Evolutionary conservation across 2,329 filamentous ascomycete genomes (phyloP).

Genomic region (Fusarium neocosmosporiellum): DNA sequence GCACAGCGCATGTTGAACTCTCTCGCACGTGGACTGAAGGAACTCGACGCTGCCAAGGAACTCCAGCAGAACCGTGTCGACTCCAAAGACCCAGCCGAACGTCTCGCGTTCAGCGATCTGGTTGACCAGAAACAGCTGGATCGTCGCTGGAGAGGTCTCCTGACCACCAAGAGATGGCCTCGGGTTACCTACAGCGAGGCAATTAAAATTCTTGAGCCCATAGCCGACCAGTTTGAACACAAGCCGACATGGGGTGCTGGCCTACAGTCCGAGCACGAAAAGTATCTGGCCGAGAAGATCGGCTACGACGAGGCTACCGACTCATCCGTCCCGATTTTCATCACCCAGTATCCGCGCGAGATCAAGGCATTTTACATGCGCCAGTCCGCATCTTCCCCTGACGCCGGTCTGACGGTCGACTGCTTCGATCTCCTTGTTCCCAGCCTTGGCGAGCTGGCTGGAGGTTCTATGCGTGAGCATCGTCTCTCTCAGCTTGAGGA

Average conservation of each 20-base stretch:
- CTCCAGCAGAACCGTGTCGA: slow-evolving; percentile 52
- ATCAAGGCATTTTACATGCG: slow-evolving; percentile 89
- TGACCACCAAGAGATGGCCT: slow-evolving; percentile 70
- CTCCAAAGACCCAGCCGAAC: slow-evolving; percentile 54
- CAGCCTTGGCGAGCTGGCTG: slow-evolving; percentile 86
- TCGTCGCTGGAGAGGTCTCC: slow-evolving; percentile 78
- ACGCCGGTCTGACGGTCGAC: slow-evolving; percentile 71
- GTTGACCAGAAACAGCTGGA: slow-evolving; percentile 62
- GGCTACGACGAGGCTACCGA: slow-evolving; percentile 61
- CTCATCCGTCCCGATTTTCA: slow-evolving; percentile 78
- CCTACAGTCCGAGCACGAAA: slow-evolving; percentile 93
- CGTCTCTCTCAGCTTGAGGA: slow-evolving; percentile 73
- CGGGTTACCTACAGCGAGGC: slow-evolving; percentile 86
- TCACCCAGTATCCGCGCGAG: slow-evolving; percentile 89
- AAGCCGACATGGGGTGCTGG: slow-evolving; percentile 77
- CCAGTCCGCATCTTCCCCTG: slow-evolving; percentile 46
- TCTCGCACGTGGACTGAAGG: slow-evolving; percentile 54
- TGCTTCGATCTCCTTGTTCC: slow-evolving; percentile 93
- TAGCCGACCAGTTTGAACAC: slow-evolving; percentile 73
- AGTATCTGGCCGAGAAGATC: slow-evolving; percentile 78
- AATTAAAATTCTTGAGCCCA: slow-evolving; percentile 73
- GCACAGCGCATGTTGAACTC: slow-evolving; percentile 80
- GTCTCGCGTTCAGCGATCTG: slow-evolving; percentile 56
- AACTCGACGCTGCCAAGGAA: slow-evolving; percentile 58
- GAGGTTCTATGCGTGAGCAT: slow-evolving; percentile 91